Conservation (phyloP, 768 basidiomycete species). For the Boletus sp. region DNA sequence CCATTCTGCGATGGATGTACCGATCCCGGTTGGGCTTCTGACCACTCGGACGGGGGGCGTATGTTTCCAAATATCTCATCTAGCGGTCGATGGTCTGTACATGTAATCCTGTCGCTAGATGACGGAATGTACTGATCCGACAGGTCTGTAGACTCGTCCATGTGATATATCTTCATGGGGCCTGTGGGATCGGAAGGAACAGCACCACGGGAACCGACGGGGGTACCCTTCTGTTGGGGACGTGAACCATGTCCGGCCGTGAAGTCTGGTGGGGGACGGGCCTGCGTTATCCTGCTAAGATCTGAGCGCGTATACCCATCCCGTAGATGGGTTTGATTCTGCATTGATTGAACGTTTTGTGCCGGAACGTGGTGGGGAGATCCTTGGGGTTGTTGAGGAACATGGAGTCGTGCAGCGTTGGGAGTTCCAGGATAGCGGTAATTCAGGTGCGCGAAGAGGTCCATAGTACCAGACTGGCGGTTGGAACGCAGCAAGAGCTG, state of each 20-base stretch:
- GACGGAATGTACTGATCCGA: slow-evolving; percentile 27
- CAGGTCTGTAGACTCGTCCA: background rate
- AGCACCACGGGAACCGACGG: background rate
- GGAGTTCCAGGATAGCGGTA: slow-evolving; percentile 10
- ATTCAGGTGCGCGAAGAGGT: slow-evolving; percentile 14
- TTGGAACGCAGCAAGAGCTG: background rate
- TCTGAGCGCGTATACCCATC: background rate
- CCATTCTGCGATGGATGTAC: background rate
- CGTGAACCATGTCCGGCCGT: background rate
- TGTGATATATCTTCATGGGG: background rate
- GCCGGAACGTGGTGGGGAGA: background rate
- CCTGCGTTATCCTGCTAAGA: background rate
- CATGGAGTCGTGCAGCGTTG: background rate
- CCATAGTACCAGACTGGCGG: slow-evolving; percentile 8
- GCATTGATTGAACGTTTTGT: background rate
- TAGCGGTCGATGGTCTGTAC: slow-evolving; percentile 25
- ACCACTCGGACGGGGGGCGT: background rate
- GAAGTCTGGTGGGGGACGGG: background rate
- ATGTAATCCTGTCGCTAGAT: slow-evolving; percentile 28
- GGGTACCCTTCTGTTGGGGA: background rate
- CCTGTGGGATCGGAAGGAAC: background rate
- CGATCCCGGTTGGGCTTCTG: background rate
- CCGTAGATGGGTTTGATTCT: background rate
- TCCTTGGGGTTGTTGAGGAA: slow-evolving; percentile 1
- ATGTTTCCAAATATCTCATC: slow-evolving; percentile 24